A percentile compares a stretch with the other conserved stretches of the same genome.
These are phyloP conservation scores for Hypoxylon lienhwacheense DNA, from an alignment of 495 filamentous ascomycete species.

Conservation along the genomic window DNA sequence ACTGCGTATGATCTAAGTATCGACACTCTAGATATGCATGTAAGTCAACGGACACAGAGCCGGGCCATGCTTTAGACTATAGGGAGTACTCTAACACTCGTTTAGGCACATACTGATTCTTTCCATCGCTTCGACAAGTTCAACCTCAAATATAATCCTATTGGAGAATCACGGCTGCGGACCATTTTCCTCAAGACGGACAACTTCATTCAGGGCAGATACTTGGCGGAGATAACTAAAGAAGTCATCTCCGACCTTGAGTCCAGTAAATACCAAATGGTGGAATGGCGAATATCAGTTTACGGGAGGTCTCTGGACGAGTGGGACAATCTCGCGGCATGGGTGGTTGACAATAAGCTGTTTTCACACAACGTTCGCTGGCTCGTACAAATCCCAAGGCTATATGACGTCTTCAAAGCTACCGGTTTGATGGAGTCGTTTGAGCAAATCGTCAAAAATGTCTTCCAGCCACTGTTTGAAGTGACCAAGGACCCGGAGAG, in stretches of 20 bases:
- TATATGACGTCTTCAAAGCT: constrained; percentile 94
- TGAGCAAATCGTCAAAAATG: constrained; percentile 85
- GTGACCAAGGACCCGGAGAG: constrained; percentile 83
- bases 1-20: constrained; percentile 98
- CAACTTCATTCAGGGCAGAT: constrained; percentile 94
- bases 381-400: constrained; percentile 91
- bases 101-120: constrained; percentile 89
- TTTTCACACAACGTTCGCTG: constrained; percentile 97
- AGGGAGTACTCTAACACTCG: constrained; percentile 3
- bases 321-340: constrained; percentile 96
- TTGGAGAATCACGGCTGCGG: constrained; percentile 90
- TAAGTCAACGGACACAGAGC: constrained; percentile 42
- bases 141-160: constrained; percentile 97
- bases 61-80: neutral
- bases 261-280: constrained; percentile 99
- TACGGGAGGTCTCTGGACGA: constrained; percentile 90
- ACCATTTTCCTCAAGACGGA: constrained; percentile 99
- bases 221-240: constrained; percentile 95
- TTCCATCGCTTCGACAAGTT: constrained; percentile 99
- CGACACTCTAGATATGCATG: constrained; percentile 98
- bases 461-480: constrained; percentile 94
- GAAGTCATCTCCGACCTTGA: constrained; percentile 98
- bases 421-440: constrained; percentile 83
- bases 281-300: constrained; percentile 97
- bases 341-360: constrained; percentile 99